Conservation (phyloP, 2,329 filamentous ascomycete species). For the Septoria petroselini region DNA sequence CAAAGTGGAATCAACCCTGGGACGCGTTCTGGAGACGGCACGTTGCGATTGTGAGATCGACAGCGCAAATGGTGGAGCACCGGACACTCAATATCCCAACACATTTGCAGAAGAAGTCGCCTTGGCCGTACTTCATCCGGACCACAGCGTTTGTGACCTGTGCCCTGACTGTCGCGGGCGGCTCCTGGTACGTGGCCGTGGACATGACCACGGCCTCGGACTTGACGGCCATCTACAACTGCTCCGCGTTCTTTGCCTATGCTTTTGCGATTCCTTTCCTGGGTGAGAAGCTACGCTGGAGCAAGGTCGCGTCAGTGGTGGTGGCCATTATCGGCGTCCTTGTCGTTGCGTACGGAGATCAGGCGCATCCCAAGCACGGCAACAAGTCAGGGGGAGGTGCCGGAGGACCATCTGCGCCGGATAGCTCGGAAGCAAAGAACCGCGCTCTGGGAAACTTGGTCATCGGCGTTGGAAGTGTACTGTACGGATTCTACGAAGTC, state of each 20-base stretch:
- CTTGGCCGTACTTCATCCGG: conserved; percentile 70
- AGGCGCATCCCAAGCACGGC: conserved; percentile 50
- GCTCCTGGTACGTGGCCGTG: conserved; percentile 94
- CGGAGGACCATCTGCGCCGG: conserved; percentile 46
- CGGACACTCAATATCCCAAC: conserved; percentile 66
- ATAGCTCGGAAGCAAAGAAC: conserved; percentile 57
- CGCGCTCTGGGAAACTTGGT: conserved; percentile 82
- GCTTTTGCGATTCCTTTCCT: conserved; percentile 90
- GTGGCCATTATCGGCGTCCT: conserved; percentile 87
- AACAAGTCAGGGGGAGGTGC: conserved; percentile 55
- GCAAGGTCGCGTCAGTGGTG: conserved; percentile 81
- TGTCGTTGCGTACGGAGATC: conserved; percentile 91
- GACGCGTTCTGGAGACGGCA: conserved; percentile 78
- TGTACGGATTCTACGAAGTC: conserved; percentile 97
- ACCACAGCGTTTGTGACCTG: conserved; percentile 80
- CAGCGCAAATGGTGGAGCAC: conserved; percentile 80
- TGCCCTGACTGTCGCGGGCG: conserved; percentile 82
- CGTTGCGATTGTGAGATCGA: conserved; percentile 60
- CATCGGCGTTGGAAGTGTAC: conserved; percentile 83
- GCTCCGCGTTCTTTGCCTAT: conserved; percentile 97
- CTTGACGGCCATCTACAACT: conserved; percentile 98
- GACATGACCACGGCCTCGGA: conserved; percentile 90
- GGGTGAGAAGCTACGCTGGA: conserved; percentile 75
- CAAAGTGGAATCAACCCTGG: conserved; percentile 78
- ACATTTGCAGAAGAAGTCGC: conserved; percentile 48